Base-by-base conservation (phyloP, 169 alveolate species). In the Plasmodium vivax region DNA sequence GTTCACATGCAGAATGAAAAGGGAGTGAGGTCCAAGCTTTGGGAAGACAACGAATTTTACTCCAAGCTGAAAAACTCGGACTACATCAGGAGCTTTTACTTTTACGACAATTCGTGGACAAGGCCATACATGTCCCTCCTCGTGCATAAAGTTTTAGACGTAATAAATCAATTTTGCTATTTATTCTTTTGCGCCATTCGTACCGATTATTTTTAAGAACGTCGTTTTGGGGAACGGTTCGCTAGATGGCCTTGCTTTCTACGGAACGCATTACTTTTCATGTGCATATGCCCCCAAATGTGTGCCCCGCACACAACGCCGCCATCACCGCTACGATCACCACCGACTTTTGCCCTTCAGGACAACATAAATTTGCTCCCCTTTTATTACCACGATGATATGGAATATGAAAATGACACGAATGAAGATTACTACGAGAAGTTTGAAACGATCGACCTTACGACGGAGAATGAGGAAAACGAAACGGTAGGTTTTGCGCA, bases 391-490 rank as follows among this genome's bases (percentile, higher is more conserved):
- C 82, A 88, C 51, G 94, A 88, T 79, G 94, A 88, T 71, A 88
- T 88, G 94, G 88, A 79, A 43, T 88, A 88, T 27, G 94, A 88
- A 68, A 88, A 88, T 88, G 94, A 88, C 62, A 88, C 94, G 23
- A 88, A 88, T 58, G 94, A 88, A 54, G 94, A 88, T 47, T 88
- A 88, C 72, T 88, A 88, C 51, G 94, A 88, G 68, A 88, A 79
- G 71, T 88, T 77, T 79, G 94, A 88, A 32, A 62, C 94, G 8
- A 88, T 88, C 32, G 94, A 88, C 36, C 82, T 88, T 32, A 88
- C 94, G n/a, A 88, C 94, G 9, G 94, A 88, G 27, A 88, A 88
- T 88, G 94, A 88, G 72, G 94, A 88, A 79, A 88, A 88, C 71
- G 94, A 88, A 88, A 88, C 94, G 41, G 94, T 88, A 88, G 16